Base-by-base conservation (phyloP, 805 yeast genomes). In the Candida insectalens region DNA sequence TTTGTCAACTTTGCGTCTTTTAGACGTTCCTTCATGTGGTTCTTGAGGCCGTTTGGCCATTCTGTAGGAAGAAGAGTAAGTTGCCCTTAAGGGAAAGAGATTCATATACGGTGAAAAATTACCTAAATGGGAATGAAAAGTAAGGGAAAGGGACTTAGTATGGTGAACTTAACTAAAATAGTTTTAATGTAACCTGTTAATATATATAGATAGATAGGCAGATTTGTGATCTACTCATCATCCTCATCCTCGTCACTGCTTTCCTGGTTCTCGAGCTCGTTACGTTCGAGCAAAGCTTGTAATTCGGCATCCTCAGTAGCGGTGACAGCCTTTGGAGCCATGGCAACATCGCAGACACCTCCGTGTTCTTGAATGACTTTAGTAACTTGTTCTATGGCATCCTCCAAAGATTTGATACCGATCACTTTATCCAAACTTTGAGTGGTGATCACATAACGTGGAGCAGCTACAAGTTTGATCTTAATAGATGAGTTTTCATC, bases 251-350 rank as follows among this genome's bases (percentile, higher is more conserved):
- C 78, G 39, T 78, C 92, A 46, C 83, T 94, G 32, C 85, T 80
- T 38, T 83, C 87, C 56, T 78, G 76, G 54, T 83, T 88, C 59
- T 84, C 96, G 55, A 80, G 70, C 66, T 85, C 96, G 57, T 85
- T 83, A 56, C 83, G 74, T 64, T 89, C 96, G 74, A 92, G 77
- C 45, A 92, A 73, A 40, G 95, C 95, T 62, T 87, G 95, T 54
- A 92, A 74, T 64, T 88, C 96, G 40, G 96, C 97, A 60, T 92
- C 98, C 59, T 92, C 98, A 40, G 92, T 83, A 40, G 95, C 97
- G 37, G 96, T 87, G 46, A 92, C 97, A 28, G 97, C 96, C 75
- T 88, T 89, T 55, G 98, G 97, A 50, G 94, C 89, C 96, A 89
- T 89, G 35, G 94, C 87, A 44, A 89, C 81, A 46, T 83, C 84